Conservation (phyloP, 2,329 filamentous ascomycete genomes). For the Colletotrichum sp. region DNA sequence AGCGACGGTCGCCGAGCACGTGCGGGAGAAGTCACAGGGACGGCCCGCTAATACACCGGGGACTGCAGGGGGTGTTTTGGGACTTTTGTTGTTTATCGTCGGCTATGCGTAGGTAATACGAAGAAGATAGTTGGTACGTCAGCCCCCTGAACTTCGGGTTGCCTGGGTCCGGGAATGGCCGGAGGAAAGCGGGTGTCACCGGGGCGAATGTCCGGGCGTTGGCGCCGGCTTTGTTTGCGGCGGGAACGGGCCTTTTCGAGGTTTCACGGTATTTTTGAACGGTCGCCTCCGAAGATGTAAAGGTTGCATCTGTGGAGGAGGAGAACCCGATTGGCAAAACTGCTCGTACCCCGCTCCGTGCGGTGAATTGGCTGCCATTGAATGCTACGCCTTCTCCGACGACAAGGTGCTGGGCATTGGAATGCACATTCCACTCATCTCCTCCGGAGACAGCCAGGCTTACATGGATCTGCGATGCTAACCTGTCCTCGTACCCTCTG, state of each 20-base stretch:
- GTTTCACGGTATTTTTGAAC: background rate
- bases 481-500: background rate
- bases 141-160: background rate
- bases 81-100: background rate
- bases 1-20: background rate
- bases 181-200: background rate
- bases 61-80: background rate
- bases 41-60: background rate
- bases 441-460: background rate
- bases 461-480: background rate
- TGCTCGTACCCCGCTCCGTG: background rate
- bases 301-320: background rate
- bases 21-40: background rate
- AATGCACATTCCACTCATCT: background rate
- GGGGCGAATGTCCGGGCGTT: background rate
- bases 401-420: background rate
- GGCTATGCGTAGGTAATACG: background rate
- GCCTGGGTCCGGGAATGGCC: background rate
- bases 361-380: background rate
- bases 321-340: background rate
- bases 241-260: background rate
- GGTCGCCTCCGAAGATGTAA: background rate
- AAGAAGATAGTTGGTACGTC: background rate
- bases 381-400: background rate
- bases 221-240: background rate